phyloP scores from a whole-genome alignment of 495 filamentous ascomycete genomes.

The Mycothermus thermophilus region DNA sequence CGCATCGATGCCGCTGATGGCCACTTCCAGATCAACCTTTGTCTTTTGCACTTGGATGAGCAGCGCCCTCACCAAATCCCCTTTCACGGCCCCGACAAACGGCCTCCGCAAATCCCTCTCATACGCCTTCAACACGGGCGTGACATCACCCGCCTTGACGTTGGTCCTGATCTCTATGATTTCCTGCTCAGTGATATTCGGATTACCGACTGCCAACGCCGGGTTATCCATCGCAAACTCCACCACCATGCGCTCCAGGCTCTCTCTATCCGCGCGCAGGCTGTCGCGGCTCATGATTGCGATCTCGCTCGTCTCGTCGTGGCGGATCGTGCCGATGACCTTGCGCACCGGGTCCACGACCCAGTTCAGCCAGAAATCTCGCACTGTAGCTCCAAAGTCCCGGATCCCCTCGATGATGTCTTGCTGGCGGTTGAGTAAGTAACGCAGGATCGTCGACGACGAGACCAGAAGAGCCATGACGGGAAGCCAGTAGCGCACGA shows the following conservation, averaged over 20 bases:
- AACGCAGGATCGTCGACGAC: conserved; percentile 64
- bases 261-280: conserved; percentile 74
- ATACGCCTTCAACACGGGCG: conserved; percentile 78
- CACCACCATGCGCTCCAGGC: conserved; percentile 92
- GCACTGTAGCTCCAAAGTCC: conserved; percentile 57
- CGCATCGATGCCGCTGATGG: conserved; percentile 84
- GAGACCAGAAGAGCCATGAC: conserved; percentile 52
- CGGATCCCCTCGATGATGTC: conserved; percentile 64
- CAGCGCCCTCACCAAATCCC: conserved; percentile 79
- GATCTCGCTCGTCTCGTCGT: conserved; percentile 80
- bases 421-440: conserved; percentile 54
- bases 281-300: conserved; percentile 90
- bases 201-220: conserved; percentile 28
- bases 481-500: conserved; percentile 83
- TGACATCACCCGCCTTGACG: conserved; percentile 83
- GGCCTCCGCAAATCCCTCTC: conserved; percentile 73
- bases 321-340: conserved; percentile 80
- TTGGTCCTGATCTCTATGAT: conserved; percentile 57
- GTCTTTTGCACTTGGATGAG: conserved; percentile 97
- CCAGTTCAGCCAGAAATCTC: conserved; percentile 95
- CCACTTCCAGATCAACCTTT: conserved; percentile 94
- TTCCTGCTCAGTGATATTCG: conserved; percentile 39
- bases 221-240: conserved; percentile 80
- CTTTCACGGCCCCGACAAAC: conserved; percentile 61
- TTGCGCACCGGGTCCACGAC: conserved; percentile 71